A percentile compares a stretch with the other conserved stretches of the same genome.
These are phyloP conservation scores for Calycina herbarum DNA, from an alignment of 2,329 filamentous ascomycete genomes.

Conservation along the genomic window DNA sequence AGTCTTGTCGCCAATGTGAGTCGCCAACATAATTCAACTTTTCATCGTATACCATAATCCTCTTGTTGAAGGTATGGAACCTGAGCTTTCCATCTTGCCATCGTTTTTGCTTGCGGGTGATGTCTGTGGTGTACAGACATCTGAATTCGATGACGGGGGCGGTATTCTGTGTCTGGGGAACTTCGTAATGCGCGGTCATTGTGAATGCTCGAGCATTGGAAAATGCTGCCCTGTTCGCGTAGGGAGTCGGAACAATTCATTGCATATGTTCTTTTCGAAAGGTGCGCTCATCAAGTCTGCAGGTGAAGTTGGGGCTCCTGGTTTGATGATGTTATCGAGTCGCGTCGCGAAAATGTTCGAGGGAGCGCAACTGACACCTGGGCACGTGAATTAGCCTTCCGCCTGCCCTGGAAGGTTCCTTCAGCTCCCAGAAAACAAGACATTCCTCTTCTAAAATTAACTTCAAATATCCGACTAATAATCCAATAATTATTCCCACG, in stretches of 20 bases:
- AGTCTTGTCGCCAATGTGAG: conserved; percentile 72
- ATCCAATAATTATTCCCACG: too few relatives aligned
- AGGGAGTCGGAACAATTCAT: conserved; percentile 17
- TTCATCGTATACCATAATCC: conserved; percentile 87
- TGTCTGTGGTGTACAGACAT: conserved; percentile 84
- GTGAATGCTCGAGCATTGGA: conserved; percentile 11
- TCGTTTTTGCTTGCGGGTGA: conserved; percentile 82
- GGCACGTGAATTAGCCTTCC: too few relatives aligned
- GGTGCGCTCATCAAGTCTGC: neutral
- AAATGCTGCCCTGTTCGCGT: conserved; percentile 17
- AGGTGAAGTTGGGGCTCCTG: neutral
- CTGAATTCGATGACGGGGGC: conserved; percentile 80
- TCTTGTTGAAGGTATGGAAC: conserved; percentile 88
- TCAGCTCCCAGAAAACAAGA: too few relatives aligned
- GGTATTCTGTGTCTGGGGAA: conserved; percentile 45
- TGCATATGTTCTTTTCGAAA: conserved; percentile 2
- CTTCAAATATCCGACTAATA: too few relatives aligned
- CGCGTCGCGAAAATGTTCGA: too few relatives aligned
- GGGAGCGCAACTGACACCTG: too few relatives aligned
- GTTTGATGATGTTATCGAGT: neutral
- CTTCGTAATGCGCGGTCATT: conserved; percentile 24
- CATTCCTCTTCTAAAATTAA: too few relatives aligned
- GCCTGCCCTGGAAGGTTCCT: too few relatives aligned
- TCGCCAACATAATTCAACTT: conserved; percentile 80
- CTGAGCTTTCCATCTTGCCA: conserved; percentile 92